Evolutionary conservation across 441 rosid genomes (phyloP), one percentile per base, ranked within the genome.

Genomic region (Pelargonium myrrhifolium): DNA sequence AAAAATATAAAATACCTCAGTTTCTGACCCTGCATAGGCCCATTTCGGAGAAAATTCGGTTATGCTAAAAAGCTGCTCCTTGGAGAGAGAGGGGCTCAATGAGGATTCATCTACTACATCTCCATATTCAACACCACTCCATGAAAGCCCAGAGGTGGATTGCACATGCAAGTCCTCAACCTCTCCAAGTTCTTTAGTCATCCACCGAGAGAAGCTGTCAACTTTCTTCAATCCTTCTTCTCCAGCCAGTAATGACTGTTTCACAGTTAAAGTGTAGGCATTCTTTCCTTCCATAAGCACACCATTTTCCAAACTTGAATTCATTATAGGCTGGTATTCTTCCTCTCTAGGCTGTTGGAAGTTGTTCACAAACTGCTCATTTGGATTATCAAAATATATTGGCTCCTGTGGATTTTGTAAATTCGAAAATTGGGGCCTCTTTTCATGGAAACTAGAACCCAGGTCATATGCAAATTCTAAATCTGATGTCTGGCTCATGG

Each of bases 201-300:
- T 86, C 98, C 98, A 93, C 62, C 92, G 85, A 71, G 81, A 83
- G 82, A 93, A 93, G 77, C 98, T 93, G 73, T 93, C 98, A 76
- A 83, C 81, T 80, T 93, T 93, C 82, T 87, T 88, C 79, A 93
- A 72, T 75, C 86, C 87, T 67, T 81, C 89, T 70, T 78, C 87
- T 62, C 83, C 73, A 45, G 81, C 85, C 66, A 82, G 69, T 61
- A 84, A 47, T 37, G 80, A 83, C 63, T 79, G 83, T 64, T 83
- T 87, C 78, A 75, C 66, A 9, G 81, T 69, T 58, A 83, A 82
- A 71, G 75, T 75, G 74, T 70, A 70, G 64, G 77, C 69, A 28
- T 83, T 68, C 77, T 86, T 89, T 61, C 81, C 89, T 24, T 81
- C 89, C 12, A 78, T 47, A 72, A 74, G 64, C 10, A 72, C 15